Evolutionary conservation across 108 stramenopile species (phyloP).

Genomic region (Nitzschia sp.): DNA sequence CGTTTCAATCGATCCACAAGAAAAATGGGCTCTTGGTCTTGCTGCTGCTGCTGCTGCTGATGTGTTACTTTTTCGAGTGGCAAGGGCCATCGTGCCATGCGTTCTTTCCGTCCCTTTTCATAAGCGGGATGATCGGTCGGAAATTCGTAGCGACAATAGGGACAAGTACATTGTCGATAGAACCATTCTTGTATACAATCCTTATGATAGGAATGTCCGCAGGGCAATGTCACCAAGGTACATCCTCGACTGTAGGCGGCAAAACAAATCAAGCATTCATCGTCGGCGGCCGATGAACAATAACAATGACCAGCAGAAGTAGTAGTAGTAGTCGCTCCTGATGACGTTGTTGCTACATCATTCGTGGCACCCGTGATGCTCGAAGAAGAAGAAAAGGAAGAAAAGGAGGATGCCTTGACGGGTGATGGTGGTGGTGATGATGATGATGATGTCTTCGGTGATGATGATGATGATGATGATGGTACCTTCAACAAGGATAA

Average conservation of each 20-base stretch:
- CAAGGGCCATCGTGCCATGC: neutral
- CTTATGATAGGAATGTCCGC: constrained; percentile 59
- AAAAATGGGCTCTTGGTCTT: neutral
- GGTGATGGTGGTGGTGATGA: too few relatives aligned
- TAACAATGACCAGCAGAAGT: too few relatives aligned
- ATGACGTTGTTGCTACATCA: neutral
- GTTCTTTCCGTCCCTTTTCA: neutral
- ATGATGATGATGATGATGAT: too few relatives aligned
- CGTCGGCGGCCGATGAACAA: too few relatives aligned
- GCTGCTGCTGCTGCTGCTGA: neutral
- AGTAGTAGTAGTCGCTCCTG: too few relatives aligned
- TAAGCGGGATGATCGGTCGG: neutral
- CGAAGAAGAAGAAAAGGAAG: too few relatives aligned
- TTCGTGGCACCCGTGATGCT: too few relatives aligned
- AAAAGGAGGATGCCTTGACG: too few relatives aligned
- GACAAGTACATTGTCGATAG: neutral
- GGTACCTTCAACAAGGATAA: neutral
- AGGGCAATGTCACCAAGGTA: constrained; percentile 33
- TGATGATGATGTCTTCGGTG: too few relatives aligned
- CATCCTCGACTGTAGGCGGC: neutral
- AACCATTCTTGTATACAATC: constrained; percentile 73
- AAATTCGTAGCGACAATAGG: constrained; percentile 1
- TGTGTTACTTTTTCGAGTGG: too few relatives aligned
- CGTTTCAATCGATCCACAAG: neutral
- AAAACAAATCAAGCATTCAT: constrained; percentile 3